Base-by-base conservation (phyloP, 1,284 basidiomycete genomes). In the Irpex sp. region DNA sequence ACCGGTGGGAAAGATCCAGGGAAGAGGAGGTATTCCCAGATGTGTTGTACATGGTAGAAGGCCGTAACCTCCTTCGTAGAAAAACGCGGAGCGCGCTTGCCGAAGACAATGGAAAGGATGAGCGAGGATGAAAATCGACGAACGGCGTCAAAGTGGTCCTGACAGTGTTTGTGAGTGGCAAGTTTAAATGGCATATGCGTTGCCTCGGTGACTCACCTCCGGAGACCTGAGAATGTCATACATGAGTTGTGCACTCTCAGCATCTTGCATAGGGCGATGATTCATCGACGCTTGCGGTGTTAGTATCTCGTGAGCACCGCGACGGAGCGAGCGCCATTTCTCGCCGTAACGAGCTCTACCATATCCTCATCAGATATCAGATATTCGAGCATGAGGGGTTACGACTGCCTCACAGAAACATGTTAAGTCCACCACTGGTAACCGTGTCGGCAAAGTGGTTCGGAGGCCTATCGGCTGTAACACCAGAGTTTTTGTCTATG, bases 171-270 rank as follows among this genome's bases (percentile, higher is more conserved):
- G 40, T 19, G 13, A 60, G 57, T 64, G 19, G 59, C 26, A 40
- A 13, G 37, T 31, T 21, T 6, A 44, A 21, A 5, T 36, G 57
- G 40, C 11, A 21, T 26, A 21, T 19, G 40, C 6, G 15, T 17
- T 48, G 21, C n/a, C 17, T 49, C 40, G 15, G 17, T 9, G n/a
- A 57, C 67, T 21, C 66, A 77, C 76, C 49, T 75, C 67, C 5
- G 76, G 76, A 31, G 69, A 65, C 6, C 69, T 67, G 52, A 76
- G 58, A 4, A 75, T 34, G 52, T 77, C 75, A 56, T 73, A 69
- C 69, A 77, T 66, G 8, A 78, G 67, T 59, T 78, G 78, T 3
- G 68, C 66, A 9, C 73, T 65, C 65, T 78, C 78, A 0, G 74
- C 75, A 3, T 65, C 64, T 63, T 74, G 72, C 19, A 73, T 71